Conservation (phyloP, 192 early-diverging fungal genomes). For the Chytriomyces sp. region DNA sequence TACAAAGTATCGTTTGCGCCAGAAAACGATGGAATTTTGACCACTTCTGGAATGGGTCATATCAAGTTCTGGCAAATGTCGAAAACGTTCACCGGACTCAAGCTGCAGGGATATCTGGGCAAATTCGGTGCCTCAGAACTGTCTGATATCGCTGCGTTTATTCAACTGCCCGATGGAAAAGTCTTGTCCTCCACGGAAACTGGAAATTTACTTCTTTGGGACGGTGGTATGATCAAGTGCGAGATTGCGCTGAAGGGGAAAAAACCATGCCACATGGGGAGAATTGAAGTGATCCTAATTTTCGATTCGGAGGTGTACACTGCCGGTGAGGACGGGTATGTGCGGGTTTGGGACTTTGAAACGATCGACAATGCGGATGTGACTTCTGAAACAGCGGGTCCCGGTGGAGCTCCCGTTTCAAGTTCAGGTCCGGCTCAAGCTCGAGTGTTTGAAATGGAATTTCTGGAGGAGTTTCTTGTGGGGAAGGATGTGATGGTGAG, state of each 20-base stretch:
- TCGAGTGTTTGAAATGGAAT: conserved; percentile 64
- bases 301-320: conserved; percentile 62
- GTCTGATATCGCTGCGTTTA: conserved; percentile 62
- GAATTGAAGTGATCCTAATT: conserved; percentile 55
- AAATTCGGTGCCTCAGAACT: conserved; percentile 68
- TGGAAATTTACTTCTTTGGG: conserved; percentile 68
- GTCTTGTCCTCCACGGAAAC: conserved; percentile 66
- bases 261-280: conserved; percentile 58
- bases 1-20: conserved; percentile 59
- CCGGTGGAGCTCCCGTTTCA: conserved; percentile 26
- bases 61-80: conserved; percentile 72
- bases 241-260: conserved; percentile 56
- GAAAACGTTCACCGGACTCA: conserved; percentile 66
- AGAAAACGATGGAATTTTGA: conserved; percentile 59
- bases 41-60: conserved; percentile 70
- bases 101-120: conserved; percentile 65
- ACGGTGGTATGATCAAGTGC: conserved; percentile 71
- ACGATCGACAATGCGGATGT: conserved; percentile 65
- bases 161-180: conserved; percentile 66
- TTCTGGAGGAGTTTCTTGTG: conserved; percentile 60
- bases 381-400: conserved; percentile 34
- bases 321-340: conserved; percentile 63
- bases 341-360: conserved; percentile 68
- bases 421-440: conserved; percentile 39
- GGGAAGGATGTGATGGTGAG: conserved; percentile 65